Percentiles rank a stretch among this genome's conserved stretches.
These are phyloP conservation scores for Lathyrus tuberosus DNA, from an alignment of 306 rosid genomes.

Conservation along the genomic window DNA sequence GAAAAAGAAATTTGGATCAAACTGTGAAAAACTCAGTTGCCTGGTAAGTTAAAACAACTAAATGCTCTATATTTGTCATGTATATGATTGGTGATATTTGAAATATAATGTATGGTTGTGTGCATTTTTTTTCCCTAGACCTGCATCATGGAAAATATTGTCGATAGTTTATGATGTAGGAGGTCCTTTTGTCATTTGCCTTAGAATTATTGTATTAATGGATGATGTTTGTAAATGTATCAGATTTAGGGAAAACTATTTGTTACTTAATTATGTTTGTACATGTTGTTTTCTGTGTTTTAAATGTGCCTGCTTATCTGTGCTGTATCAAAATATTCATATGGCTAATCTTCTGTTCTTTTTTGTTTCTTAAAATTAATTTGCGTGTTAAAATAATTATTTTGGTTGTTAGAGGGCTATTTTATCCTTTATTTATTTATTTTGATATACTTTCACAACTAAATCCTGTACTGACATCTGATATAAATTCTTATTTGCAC, in stretches of 20 bases:
- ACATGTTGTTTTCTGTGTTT: constrained; percentile 19
- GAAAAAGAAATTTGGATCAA: constrained; percentile 48
- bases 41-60: constrained; percentile 53
- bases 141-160: constrained; percentile 9
- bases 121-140: constrained; percentile 14
- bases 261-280: neutral
- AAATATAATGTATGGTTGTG: neutral
- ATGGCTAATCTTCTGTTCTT: too few species aligned
- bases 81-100: constrained; percentile 1
- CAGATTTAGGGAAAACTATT: constrained; percentile 3
- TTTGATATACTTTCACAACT: too few species aligned
- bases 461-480: too few species aligned
- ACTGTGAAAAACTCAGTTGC: constrained; percentile 53
- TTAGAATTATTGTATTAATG: constrained; percentile 12
- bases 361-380: too few species aligned
- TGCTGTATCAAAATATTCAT: neutral
- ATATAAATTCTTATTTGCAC: too few species aligned
- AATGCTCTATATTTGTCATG: constrained; percentile 13
- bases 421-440: too few species aligned
- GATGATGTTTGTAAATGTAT: neutral
- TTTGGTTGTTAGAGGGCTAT: too few species aligned
- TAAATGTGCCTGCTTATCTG: neutral
- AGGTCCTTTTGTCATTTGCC: constrained; percentile 9
- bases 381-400: too few species aligned
- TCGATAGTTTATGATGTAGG: constrained; percentile 1